Evolutionary conservation across 305 asterid species (phyloP), one percentile per base, ranked within the genome.

Genomic region (Solanum hybrid): DNA sequence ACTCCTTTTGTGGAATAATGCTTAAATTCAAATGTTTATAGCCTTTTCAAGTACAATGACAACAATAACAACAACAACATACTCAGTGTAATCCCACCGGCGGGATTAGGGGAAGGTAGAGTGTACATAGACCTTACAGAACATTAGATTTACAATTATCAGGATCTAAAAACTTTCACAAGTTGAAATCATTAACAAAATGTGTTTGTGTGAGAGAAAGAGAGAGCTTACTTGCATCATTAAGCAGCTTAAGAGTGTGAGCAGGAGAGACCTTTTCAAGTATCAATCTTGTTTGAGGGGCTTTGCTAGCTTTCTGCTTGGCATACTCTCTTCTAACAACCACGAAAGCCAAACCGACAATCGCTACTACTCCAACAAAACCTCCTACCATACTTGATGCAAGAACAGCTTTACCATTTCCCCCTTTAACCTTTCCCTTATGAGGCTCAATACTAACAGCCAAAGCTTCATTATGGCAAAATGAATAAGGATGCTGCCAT

Each of bases 381-480:
- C 97, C 96, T 86, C 96, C 98, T 5, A 91, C 95, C 94, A 94
- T 92, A 86, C 96, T 91, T 12, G 97, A 94, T 13, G 96, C 99
- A 90, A 95, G 86, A 83, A 94, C 95, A 3, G 86, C 95, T 93
- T 85, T 93, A 73, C 92, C 93, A 73, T 91, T 22, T 11, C 71
- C 31, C 89, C 90, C 88, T 81, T 89, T 93, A 79, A 80, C 93
- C 89, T 79, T 87, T 33, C 80, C 83, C n/a, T 89, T 81, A 51
- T 51, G 88, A 24, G 97, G 96, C 28, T 92, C 90, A 75, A 97
- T 92, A 35, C 94, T 93, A 7, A 97, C 99, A 35, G 99, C 98
- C 91, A 96, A 91, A 90, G 99, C 99, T 90, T 97, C 98, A 75
- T 86, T 92, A 71, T 93, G 97, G 51, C 99, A 97, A 83, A 93